A percentile compares a stretch with the other conserved stretches of the same genome.
Conservation (phyloP, 106 monocot genomes). For the Apostasia ramifera region DNA sequence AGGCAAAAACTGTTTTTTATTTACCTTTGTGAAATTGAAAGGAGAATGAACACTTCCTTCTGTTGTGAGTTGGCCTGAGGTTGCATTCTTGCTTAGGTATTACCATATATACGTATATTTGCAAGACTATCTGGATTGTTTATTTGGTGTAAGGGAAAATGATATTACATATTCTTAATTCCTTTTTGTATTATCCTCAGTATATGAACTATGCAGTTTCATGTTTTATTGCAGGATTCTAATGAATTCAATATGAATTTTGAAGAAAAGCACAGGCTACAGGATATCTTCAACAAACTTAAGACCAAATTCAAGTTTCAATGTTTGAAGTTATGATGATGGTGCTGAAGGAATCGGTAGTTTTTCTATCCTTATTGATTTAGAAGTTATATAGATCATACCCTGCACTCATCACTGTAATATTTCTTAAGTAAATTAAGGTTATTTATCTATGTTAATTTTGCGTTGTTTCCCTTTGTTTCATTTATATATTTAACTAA, state of each 20-base stretch:
- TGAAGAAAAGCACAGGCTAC: conserved; percentile 32
- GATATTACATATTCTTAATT: neutral
- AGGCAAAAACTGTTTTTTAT: no score
- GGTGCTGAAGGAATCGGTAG: no score
- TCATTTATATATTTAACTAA: no score
- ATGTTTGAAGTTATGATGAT: neutral
- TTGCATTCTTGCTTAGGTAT: neutral
- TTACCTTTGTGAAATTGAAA: neutral
- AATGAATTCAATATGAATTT: conserved; percentile 7
- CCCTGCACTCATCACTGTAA: no score
- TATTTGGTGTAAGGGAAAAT: neutral
- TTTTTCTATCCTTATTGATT: no score
- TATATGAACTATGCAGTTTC: neutral
- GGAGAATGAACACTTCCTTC: no score
- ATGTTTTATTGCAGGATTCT: conserved; percentile 23
- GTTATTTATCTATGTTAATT: no score
- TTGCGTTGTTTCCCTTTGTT: no score
- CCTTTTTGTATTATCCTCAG: neutral
- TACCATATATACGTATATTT: neutral
- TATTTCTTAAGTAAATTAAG: no score
- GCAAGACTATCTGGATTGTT: neutral
- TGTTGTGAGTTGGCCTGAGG: neutral
- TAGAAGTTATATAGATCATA: no score
- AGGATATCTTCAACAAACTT: conserved; percentile 15
- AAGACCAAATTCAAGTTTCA: neutral